Base-by-base conservation (phyloP, 1,139 yeast species). In the Suhomyces panamericanus region DNA sequence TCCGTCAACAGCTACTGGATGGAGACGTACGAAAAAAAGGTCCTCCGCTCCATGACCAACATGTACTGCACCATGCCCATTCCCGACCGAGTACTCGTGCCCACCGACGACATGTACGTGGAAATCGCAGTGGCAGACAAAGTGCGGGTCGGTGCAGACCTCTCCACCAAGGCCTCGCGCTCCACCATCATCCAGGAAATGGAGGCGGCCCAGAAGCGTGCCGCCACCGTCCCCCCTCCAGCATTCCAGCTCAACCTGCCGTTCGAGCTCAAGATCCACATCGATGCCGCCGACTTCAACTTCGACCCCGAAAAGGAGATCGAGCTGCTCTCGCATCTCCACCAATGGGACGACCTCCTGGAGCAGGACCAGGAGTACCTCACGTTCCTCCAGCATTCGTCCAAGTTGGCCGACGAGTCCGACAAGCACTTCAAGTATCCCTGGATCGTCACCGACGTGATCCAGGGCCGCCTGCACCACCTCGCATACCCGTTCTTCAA, bases 401-500 rank as follows among this genome's bases (percentile, higher is more conserved):
- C 63, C 47, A 47, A 49, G 6, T 40, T 58, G 22, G 74, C 65
- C 8, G 73, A 69, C 39, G 43, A 50, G 29, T 56, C 71, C 11
- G 73, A 64, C 40, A 44, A 42, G 16, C 73, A 65, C 52, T 76
- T 75, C 62, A 73, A 75, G 43, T 75, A 73, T 53, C 79, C 80
- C 7, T 69, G 73, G 70, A 67, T 76, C 31, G 56, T 60, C 43
- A 58, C 68, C 35, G 81, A 76, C 54, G 52, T 68, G 3, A 54
- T 69, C 24, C 65, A 60, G 17, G 78, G 78, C 0, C 70, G 72
- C 44, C 56, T 75, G 8, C 79, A 75, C 53, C 81, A 76, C 54
- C 64, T 73, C 40, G 72, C 74, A 30, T 73, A 71, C 50, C 79
- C 79, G 12, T 76, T 75, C 55, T 65, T 75, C 56, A 70, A 70